Base-by-base conservation (phyloP, 495 filamentous ascomycete species). In the Tricharina praecox region DNA sequence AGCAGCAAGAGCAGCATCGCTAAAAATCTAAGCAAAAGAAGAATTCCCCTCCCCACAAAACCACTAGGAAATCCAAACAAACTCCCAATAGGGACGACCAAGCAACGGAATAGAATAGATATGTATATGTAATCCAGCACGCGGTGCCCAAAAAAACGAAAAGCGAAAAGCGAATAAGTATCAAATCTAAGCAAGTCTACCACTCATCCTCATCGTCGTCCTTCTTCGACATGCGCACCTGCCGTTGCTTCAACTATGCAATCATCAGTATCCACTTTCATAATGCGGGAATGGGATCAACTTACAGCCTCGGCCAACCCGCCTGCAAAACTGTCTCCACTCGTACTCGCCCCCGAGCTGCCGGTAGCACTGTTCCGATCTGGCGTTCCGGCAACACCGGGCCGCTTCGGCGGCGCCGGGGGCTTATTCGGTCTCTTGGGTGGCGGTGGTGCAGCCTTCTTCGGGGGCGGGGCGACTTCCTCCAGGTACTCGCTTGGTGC, bases 401-500 rank as follows among this genome's bases (percentile, higher is more conserved):
- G 40, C 78, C 77, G 8, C 75, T 66, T 3, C 8, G 76, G 71
- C 0, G 72, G 66, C 0, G 78, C 74, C 51, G 85, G 84, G 3
- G 19, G 19, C 19, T 24, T 32, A n/a, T 46, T 55, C 77, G 90
- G 88, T n/a, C 88, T 72, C 67, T 95, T 97, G 8, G 77, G 76
- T 0, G 88, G 87, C 0, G 88, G 87, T 42, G 81, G 77, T 1
- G 85, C 86, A 1, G 85, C 82, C 0, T 73, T 72, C 0, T 84
- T 79, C 5, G 63, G 63, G 21, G 68, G 54, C 4, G 63, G 64
- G 53, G 72, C 62, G 53, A 81, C 74, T 66, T 94, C 85, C 61
- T 93, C 78, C 4, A 97, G 77, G 56, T 96, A 97, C 25, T 87
- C 81, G 19, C 87, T 82, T 0, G 90, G 90, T 0, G 86, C 77